phyloP scores from a whole-genome alignment of 2,329 filamentous ascomycete genomes.

The Colletotrichum sp. region DNA sequence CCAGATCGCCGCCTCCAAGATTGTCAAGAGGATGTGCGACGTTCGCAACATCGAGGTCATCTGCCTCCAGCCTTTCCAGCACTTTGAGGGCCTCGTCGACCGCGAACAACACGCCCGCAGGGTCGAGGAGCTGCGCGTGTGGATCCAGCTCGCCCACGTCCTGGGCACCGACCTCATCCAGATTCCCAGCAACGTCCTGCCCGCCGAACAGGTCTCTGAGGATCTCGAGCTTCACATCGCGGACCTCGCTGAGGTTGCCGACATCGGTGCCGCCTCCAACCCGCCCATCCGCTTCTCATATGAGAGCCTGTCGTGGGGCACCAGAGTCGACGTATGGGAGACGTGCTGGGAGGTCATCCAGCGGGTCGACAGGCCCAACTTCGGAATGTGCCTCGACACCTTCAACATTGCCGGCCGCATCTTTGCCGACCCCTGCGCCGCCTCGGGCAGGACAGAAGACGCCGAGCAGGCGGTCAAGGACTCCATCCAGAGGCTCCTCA shows the following conservation, averaged over 20 bases:
- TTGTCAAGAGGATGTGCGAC: conserved; percentile 62
- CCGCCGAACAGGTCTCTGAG: conserved; percentile 45
- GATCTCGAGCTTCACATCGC: conserved; percentile 60
- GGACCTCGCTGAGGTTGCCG: conserved; percentile 70
- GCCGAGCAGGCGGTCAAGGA: conserved; percentile 60
- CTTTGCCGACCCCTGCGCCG: conserved; percentile 68
- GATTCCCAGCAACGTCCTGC: conserved; percentile 75
- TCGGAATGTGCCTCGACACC: conserved; percentile 78
- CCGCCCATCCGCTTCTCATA: conserved; percentile 73
- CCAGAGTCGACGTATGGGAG: conserved; percentile 75
- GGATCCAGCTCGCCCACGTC: conserved; percentile 70
- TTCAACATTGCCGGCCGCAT: conserved; percentile 78
- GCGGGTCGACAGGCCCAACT: conserved; percentile 71
- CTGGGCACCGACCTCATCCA: conserved; percentile 75
- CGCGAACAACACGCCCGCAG: conserved; percentile 60
- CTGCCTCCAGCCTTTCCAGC: conserved; percentile 77
- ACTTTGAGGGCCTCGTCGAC: conserved; percentile 77
- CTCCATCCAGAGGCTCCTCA: conserved; percentile 60
- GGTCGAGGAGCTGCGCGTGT: conserved; percentile 69
- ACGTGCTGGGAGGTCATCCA: conserved; percentile 71
- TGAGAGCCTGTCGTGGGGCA: conserved; percentile 77
- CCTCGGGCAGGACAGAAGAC: conserved; percentile 51
- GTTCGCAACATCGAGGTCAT: conserved; percentile 62
- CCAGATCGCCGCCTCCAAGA: conserved; percentile 62
- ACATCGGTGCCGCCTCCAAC: conserved; percentile 63